Evolutionary conservation across 192 early-diverging fungal species (phyloP), one percentile per base, ranked within the genome.

Genomic region (Rhizoclosmatium globosum): DNA sequence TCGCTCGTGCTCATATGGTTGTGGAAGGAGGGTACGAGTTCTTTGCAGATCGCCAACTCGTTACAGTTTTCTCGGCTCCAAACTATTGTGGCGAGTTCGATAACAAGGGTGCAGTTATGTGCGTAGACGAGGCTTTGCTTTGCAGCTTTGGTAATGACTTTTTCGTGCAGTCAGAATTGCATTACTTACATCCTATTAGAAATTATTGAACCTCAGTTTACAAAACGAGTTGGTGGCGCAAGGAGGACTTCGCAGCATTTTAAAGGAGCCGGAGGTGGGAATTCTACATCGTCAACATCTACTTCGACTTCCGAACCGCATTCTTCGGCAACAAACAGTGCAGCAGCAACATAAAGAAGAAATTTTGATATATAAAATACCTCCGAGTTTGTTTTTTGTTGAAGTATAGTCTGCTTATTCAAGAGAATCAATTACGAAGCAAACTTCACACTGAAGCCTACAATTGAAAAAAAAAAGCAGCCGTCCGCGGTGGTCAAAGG

Each of bases 1-100:
- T 98, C 39, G 78, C 78, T 15, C 43, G 95, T 39, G 96, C 97
- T 2, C 97, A 98, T 84, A 94, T 95, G 93, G 95, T 98, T 11
- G 96, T 98, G 53, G 96, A 98, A 79, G 96, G 78, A 38, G 78
- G 78, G n/a, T 98, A 97, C 84, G 95, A 98, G 87, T 98, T 98
- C 74, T 98, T 96, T 85, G 90, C 92, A 66, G 92, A 95, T 59
- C 90, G 95, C 41, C 91, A 92, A 39, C 83, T 98, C 72, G 97
- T 98, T 1, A 98, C 97, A 3, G 89, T 98, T 6, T 98, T 98
- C 74, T 94, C 94, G 3, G 97, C 97, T 7, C 96, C 97, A 66
- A 97, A 99, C 83, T 97, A 97, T 83, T 99, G 97, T 81, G 96
- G 96, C 71, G 97, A 98, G 87, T 98, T 98, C 85, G 95, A 87